phyloP scores from a whole-genome alignment of 108 stramenopile genomes.

The Chaetoceros muelleri region DNA sequence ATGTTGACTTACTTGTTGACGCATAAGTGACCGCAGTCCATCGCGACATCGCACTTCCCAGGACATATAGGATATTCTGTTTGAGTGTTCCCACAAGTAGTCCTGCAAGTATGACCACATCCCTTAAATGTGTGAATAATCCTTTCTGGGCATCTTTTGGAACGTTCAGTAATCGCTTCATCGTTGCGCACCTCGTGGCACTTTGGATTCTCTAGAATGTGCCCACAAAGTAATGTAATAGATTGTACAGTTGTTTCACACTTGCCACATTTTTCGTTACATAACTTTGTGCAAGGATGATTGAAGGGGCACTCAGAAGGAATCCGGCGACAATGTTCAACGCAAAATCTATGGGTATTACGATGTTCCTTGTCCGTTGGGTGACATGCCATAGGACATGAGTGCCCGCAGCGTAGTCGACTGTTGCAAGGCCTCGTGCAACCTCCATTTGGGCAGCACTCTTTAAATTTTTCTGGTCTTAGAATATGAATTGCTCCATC shows the following conservation, averaged over 20 bases:
- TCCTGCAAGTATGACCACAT: conserved; percentile 20
- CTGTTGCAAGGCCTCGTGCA: conserved; percentile 22
- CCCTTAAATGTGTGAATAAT: conserved; percentile 6
- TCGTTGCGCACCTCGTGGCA: conserved; percentile 23
- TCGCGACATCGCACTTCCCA: conserved; percentile 3
- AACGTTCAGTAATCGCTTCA: conserved; percentile 7
- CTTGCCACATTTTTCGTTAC: conserved; percentile 23
- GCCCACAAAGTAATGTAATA: conserved; percentile 20
- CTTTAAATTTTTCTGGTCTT: conserved; percentile 10
- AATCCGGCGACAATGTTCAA: conserved; percentile 23
- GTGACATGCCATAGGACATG: conserved; percentile 29
- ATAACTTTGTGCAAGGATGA: conserved; percentile 26
- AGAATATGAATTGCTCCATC: conserved; percentile 14
- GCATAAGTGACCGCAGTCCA: conserved; percentile 26
- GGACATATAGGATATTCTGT: conserved; percentile 19
- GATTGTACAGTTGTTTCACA: conserved; percentile 15
- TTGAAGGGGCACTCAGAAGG: conserved; percentile 17
- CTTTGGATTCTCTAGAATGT: conserved; percentile 7
- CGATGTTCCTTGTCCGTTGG: conserved; percentile 23
- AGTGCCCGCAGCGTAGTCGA: conserved; percentile 30
- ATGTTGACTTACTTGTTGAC: conserved; percentile 7
- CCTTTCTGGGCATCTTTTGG: conserved; percentile 11
- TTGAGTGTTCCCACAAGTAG: conserved; percentile 22
- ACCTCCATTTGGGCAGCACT: conserved; percentile 30
- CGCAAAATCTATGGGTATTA: conserved; percentile 14